Evolutionary conservation across 192 early-diverging fungal species (phyloP).

Genomic region (Cetraspora pellucida): DNA sequence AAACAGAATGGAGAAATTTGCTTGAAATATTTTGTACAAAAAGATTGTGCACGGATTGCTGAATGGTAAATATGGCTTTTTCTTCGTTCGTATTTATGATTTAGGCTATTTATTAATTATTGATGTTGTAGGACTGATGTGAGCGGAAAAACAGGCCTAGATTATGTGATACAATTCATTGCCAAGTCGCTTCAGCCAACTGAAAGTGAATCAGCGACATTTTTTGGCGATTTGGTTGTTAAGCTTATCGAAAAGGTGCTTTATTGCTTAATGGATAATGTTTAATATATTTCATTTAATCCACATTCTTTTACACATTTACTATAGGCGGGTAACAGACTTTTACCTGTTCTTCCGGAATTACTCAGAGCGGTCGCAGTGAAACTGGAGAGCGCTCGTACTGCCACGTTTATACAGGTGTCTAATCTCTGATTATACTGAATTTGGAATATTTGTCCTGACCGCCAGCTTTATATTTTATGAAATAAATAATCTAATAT

Average conservation of each 20-base stretch:
- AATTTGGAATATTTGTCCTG: not conserved
- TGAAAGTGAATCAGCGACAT: conserved; percentile 74
- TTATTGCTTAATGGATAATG: conserved; percentile 3
- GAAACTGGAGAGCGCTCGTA: conserved; percentile 73
- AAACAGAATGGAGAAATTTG: conserved; percentile 78
- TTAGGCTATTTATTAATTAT: not conserved
- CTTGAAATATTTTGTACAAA: conserved; percentile 76
- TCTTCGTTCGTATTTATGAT: not conserved
- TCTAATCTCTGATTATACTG: not conserved
- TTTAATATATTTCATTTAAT: conserved; percentile 25
- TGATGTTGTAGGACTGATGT: conserved; percentile 39
- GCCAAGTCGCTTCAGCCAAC: conserved; percentile 76
- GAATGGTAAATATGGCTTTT: conserved; percentile 62
- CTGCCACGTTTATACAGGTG: conserved; percentile 80
- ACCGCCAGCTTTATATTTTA: too few relatives aligned
- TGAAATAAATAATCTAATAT: not conserved
- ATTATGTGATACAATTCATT: conserved; percentile 79
- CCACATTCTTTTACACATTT: not conserved
- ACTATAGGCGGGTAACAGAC: conserved; percentile 55
- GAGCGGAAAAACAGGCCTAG: conserved; percentile 68
- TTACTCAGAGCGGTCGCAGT: conserved; percentile 76
- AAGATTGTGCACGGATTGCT: conserved; percentile 73
- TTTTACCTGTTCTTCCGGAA: conserved; percentile 71
- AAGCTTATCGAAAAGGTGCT: conserved; percentile 82
- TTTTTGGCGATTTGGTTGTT: conserved; percentile 87